phyloP scores from a whole-genome alignment of 345 rosid genomes.

The Citrus hindsii region DNA sequence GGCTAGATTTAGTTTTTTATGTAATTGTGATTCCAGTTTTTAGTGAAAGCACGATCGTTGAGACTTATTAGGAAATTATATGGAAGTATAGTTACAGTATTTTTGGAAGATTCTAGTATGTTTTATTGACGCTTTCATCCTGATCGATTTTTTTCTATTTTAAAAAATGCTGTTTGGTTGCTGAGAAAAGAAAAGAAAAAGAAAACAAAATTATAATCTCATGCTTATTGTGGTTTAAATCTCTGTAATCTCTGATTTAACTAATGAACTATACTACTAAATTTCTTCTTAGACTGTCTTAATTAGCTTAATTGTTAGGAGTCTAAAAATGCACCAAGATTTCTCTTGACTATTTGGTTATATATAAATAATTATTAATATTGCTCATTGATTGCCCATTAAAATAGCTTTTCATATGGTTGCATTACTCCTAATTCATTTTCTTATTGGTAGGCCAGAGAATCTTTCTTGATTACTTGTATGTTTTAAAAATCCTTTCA shows the following conservation, averaged over 20 bases:
- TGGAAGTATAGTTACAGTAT: too few species aligned
- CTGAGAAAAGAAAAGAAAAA: not conserved
- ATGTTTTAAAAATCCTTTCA: not conserved
- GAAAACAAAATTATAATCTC: not conserved
- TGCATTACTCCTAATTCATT: not conserved
- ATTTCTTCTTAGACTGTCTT: not conserved
- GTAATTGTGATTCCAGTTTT: too few species aligned
- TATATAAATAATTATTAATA: not conserved
- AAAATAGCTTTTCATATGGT: not conserved
- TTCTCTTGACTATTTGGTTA: not conserved
- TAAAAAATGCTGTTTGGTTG: not conserved
- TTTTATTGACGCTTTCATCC: too few species aligned
- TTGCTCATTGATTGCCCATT: not conserved
- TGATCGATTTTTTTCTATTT: too few species aligned
- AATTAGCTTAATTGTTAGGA: not conserved
- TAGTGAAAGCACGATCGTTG: too few species aligned
- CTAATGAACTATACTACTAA: not conserved
- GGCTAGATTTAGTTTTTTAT: too few species aligned
- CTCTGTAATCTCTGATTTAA: not conserved
- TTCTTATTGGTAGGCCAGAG: slow-evolving; percentile 8
- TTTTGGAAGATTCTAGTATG: too few species aligned
- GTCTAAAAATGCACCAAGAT: not conserved
- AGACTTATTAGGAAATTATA: too few species aligned
- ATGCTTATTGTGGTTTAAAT: not conserved
- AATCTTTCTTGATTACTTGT: not conserved